Base-by-base conservation (phyloP, 805 yeast species). In the Candida insectorum region DNA sequence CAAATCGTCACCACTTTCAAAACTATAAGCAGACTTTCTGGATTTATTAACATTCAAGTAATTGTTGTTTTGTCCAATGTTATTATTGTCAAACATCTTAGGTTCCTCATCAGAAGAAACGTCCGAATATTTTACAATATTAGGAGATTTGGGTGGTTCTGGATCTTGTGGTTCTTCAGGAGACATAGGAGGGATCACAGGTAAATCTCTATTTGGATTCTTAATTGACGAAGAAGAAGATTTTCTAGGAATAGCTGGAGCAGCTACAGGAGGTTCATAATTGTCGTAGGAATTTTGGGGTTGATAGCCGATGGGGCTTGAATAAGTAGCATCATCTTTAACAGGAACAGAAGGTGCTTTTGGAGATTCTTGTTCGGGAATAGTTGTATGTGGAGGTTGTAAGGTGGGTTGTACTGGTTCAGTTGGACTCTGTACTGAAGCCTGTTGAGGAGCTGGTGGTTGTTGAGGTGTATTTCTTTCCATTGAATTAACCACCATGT, bases 1-100 rank as follows among this genome's bases (percentile, higher is more conserved):
- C 22, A 50, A 45, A 26, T 65, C 71, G 31, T 65, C 71, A 23
- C 70, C 71, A 21, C 57, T 52, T 40, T 62, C 71, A 40, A 65
- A 65, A 37, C 69, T 62, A 45, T 62, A 62, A 17, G 39, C 43
- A n/a, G 45, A 31, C n/a, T 34, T 32, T 33, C 42, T 37, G 12
- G 43, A 34, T 29, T 36, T 44, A 28, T 34, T 41, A 9, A 36
- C 37, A 9, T 42, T 26, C 27, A 35, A 30, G 15, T 20, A 39
- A 23, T 34, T 21, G 4, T 10, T 7, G 9, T 28, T 17, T 13
- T 6, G 9, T 9, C 13, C 15, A 18, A 19, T 20, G 30, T 59
- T 54, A 43, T 63, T 62, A 24, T 54, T 45, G 37, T 59, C 54
- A 26, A 63, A 56, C 53, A 64, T 49, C 4, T 67, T 58, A 16